These are phyloP conservation scores for Mortierella polycephala DNA, from an alignment of 371 early-diverging fungal genomes.

Conservation along the genomic window DNA sequence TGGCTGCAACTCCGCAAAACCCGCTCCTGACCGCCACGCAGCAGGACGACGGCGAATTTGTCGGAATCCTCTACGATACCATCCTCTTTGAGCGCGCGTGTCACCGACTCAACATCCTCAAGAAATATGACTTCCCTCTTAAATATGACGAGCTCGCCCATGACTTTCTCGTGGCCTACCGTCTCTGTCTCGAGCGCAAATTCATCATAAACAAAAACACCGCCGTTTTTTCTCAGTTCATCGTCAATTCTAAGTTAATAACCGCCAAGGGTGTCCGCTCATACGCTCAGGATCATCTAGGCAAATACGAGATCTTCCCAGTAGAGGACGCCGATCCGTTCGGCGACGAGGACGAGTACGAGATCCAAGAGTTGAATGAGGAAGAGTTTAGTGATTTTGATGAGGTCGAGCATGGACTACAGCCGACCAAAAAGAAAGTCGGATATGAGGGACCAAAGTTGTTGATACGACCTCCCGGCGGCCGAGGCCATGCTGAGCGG, in stretches of 20 bases:
- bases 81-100: constrained; percentile 43
- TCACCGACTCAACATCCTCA: constrained; percentile 25
- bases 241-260: constrained; percentile 20
- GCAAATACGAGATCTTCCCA: constrained; percentile 30
- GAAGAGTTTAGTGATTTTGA: constrained; percentile 37
- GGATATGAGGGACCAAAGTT: constrained; percentile 23
- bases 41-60: constrained; percentile 30
- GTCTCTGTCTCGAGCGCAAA: constrained; percentile 31
- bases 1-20: too few relatives aligned
- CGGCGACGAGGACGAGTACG: constrained; percentile 14
- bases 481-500: constrained; percentile 13
- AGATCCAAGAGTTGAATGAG: constrained; percentile 30
- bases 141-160: constrained; percentile 29
- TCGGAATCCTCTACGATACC: constrained; percentile 32
- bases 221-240: constrained; percentile 7
- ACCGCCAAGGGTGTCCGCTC: constrained; percentile 24
- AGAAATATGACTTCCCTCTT: constrained; percentile 33
- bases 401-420: constrained; percentile 9
- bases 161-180: constrained; percentile 26
- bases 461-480: neutral
- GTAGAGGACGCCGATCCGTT: neutral
- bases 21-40: too few relatives aligned
- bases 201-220: constrained; percentile 21
- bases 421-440: constrained; percentile 15
- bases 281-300: constrained; percentile 14